phyloP scores from a whole-genome alignment of 179 eudicot species.

The Camellia oleifera region DNA sequence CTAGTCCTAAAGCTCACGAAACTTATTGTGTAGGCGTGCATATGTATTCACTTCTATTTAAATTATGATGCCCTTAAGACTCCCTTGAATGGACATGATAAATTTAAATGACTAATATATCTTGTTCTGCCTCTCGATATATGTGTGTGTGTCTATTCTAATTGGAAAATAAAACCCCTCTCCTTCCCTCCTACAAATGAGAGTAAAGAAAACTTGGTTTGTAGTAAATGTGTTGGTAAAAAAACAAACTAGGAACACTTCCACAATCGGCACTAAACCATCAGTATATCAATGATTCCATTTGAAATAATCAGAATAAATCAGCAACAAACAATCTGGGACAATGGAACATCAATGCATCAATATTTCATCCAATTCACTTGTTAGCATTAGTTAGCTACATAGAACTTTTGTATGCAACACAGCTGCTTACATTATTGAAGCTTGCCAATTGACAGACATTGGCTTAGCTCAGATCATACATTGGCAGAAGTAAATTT shows the following conservation, averaged over 20 bases:
- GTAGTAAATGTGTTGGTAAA: too few species aligned
- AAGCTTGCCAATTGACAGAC: background rate
- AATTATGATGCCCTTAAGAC: conserved; percentile 8
- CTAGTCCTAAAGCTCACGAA: conserved; percentile 7
- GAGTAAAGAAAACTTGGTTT: too few species aligned
- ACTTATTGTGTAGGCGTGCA: conserved; percentile 17
- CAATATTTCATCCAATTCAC: background rate
- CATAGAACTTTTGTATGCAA: background rate
- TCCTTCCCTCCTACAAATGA: background rate
- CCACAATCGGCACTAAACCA: too few species aligned
- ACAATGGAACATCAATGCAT: too few species aligned
- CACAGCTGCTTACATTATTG: background rate
- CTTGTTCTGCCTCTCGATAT: background rate
- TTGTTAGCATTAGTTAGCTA: background rate
- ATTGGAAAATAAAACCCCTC: background rate
- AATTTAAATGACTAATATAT: background rate
- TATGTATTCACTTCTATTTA: conserved; percentile 5
- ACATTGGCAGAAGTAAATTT: background rate
- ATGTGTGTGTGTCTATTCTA: background rate
- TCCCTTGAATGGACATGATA: background rate
- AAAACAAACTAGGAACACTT: too few species aligned
- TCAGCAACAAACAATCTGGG: too few species aligned
- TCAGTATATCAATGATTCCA: too few species aligned
- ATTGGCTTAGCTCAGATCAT: background rate
- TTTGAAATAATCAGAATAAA: too few species aligned